Evolutionary conservation across 73 alveolate genomes (phyloP).

Genomic region (Paramecium caudatum): DNA sequence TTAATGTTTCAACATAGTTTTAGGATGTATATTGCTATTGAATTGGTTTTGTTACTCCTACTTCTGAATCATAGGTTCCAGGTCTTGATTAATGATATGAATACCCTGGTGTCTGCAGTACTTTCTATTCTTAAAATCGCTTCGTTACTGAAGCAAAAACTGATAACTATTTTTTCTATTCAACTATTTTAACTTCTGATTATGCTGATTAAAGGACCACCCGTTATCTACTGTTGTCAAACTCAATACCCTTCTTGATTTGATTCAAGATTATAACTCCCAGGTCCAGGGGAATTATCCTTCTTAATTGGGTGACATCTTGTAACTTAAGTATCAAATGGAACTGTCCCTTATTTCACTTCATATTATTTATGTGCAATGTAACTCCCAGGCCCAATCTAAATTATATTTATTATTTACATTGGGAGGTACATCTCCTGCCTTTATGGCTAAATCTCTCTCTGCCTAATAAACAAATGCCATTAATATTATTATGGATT

Average conservation of each 20-base stretch:
- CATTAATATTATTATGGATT: not conserved
- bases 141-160: conserved; percentile 4
- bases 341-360: not conserved
- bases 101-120: conserved; percentile 36
- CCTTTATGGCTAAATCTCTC: not conserved
- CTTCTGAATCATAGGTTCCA: conserved; percentile 55
- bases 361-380: not conserved
- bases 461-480: conserved; percentile 26
- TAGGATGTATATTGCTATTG: conserved; percentile 32
- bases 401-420: not conserved
- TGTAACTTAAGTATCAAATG: conserved; percentile 57
- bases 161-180: not conserved
- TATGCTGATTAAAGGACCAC: conserved; percentile 8
- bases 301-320: not conserved
- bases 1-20: not conserved
- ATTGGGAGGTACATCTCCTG: conserved; percentile 10
- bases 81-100: not conserved
- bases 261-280: conserved; percentile 5
- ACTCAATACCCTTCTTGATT: not conserved
- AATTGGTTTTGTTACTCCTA: not conserved
- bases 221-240: not conserved
- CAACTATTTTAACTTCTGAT: conserved; percentile 39
- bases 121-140: not conserved
- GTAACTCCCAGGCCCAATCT: conserved; percentile 54
- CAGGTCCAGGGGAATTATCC: conserved; percentile 64